Conservation (phyloP, 345 rosid species). For the Nephelium lappaceum region DNA sequence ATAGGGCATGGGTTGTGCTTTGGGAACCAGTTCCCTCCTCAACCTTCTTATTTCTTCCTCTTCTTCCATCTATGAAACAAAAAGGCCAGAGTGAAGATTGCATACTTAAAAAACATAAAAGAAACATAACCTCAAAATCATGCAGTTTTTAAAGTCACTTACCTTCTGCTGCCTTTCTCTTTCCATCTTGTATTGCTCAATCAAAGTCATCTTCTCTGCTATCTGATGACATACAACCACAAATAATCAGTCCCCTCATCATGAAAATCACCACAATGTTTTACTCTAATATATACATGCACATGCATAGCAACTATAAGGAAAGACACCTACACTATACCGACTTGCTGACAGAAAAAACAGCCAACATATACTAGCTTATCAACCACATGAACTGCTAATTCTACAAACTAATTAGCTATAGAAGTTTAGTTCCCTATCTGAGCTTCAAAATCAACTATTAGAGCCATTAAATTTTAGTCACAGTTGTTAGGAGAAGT, state of each 20-base stretch:
- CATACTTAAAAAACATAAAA: not conserved
- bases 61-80: constrained; percentile 64
- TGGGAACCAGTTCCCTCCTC: constrained; percentile 88
- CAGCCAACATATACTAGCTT: no score
- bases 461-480: no score
- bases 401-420: not conserved
- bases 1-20: constrained; percentile 98
- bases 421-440: not conserved
- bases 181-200: constrained; percentile 91
- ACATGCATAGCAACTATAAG: no score
- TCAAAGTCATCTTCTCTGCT: constrained; percentile 70
- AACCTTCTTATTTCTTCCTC: constrained; percentile 85
- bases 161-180: constrained; percentile 88
- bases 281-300: no score
- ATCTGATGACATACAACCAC: constrained; percentile 43
- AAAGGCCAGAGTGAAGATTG: not conserved
- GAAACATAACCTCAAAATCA: constrained; percentile 6
- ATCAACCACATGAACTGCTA: no score
- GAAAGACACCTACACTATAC: no score
- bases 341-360: no score
- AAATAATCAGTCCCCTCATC: not conserved
- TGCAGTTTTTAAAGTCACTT: constrained; percentile 14
- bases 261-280: not conserved
- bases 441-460: not conserved
- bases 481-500: not conserved